Evolutionary conservation across 2,329 filamentous ascomycete species (phyloP), one percentile per base, ranked within the genome.

Genomic region (Penicillium palitans): DNA sequence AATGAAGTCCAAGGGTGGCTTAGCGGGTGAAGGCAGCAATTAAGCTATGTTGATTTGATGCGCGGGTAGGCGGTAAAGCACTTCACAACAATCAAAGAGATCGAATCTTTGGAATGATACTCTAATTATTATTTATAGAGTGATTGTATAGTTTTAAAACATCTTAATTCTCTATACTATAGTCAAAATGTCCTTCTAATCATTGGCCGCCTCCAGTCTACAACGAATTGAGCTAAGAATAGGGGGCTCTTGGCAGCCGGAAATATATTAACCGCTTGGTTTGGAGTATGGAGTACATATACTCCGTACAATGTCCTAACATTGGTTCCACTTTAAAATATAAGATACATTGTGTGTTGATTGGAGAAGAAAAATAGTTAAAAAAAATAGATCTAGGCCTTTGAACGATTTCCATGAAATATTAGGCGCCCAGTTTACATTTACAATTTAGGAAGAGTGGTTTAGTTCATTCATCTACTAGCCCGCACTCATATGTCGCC

Each of bases 21-120:
- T 61, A 67, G 64, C 66, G 62, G 56, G 56, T 52, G 62, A 64
- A 63, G 63, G 62, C 62, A 66, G 53, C 59, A 58, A 59, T 60
- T 62, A 48, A 59, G 57, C 54, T 53, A 60, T 64, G 63, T 60
- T 65, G 54, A 58, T 42, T 60, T 61, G 59, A 58, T 64, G 61
- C 62, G 52, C 61, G 61, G 63, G 59, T 61, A 60, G 63, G 60
- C 62, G 60, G 62, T 65, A 64, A 61, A 61, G 52, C 50, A 37
- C 39, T 39, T 57, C 49, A 33, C 52, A 52, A 53, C 48, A 37
- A 52, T 54, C 29, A 24, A 39, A 27, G 45, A 35, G 17, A 48
- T 48, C 21, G 4, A 35, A 33, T 35, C 27, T 33, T 46, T 10
- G 21, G 10, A 19, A 19, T 29, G 8, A 29, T 37, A 33, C 25